Base-by-base conservation (phyloP, 208 protist species). In the Trypanosoma avium region DNA sequence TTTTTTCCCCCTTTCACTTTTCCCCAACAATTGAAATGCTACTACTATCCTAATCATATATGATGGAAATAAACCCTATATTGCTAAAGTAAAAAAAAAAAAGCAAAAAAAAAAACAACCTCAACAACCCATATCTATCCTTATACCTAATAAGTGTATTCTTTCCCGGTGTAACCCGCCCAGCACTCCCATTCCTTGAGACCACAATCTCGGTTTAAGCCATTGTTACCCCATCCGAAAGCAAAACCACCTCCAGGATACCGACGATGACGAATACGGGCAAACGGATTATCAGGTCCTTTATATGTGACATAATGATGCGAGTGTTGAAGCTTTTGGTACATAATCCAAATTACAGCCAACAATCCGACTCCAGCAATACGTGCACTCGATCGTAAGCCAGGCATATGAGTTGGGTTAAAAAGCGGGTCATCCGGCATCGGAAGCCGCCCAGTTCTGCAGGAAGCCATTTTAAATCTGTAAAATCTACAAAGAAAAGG, bases 141-240 rank as follows among this genome's bases (percentile, higher is more conserved):
- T 30, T 55, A 24, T 36, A 32, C 61, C 67, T 88, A 95, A 73
- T 92, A 92, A 13, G 82, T 90, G 71, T 89, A 95, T 67, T 91
- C 84, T 73, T 91, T 92, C 64, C 89, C 89, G 62, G 75, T 78
- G 77, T 93, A 93, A 27, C 89, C 89, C 59, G 83, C 83, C 89
- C 89, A 93, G 78, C 86, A 95, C 67, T 93, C 86, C 63, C 84
- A 95, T 58, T 93, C 89, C 59, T 88, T 86, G 49, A 91, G 42
- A 77, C 80, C 83, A 61, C 89, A 95, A 68, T 93, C 89, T 65
- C 88, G 81, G 72, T 95, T 95, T 67, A 95, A 73, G 27, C 85
- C 88, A 61, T 95, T 95, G 70, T 91, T 93, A 88, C 88, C 85
- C 88, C 88, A 95, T 17, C 85, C 85, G 69, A 91, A 95, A 33